Base-by-base conservation (phyloP, 2,329 filamentous ascomycete genomes). In the Claviceps digitariae region DNA sequence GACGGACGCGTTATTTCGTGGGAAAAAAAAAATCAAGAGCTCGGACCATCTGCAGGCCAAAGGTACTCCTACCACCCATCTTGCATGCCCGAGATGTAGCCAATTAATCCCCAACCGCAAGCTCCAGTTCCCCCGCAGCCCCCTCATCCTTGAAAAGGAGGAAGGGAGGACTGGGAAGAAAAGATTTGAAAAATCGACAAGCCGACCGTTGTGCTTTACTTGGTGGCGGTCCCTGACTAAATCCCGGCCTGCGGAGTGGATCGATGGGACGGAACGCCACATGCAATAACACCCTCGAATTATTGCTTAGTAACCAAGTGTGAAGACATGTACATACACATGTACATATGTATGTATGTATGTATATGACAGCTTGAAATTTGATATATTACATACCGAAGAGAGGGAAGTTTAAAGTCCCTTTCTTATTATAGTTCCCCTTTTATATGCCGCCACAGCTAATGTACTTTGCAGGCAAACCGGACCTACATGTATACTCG, bases 191-290 rank as follows among this genome's bases (percentile, higher is more conserved):
- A 38, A n/a, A 17, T 38, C 36, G 8, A 38, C 36, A 17, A 38
- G 15, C 36, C 36, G 31, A 34, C 31, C 31, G 6, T 34, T 34
- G 36, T 38, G 36, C 15, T n/a, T 17, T 38, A 6, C 34, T 38
- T 38, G 2, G 31, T 13, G 31, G 31, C 31, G 7, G 31, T 34
- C 31, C 27, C 8, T 12, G 31, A 34, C 31, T 34, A 8, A n/a
- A 4, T 29, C 27, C 31, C 12, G 15, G 29, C 25, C 45, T 48
- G 17, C 31, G 31, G 41, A 40, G 47, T 50, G 47, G 46, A 50
- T 41, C 52, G 44, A 47, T 38, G 48, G 43, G 47, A 41, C 48
- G 41, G 52, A 17, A 53, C 52, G 52, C 52, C 15, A 50, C 41
- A 50, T 27, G 23, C 13, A 45, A 45, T 45, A 45, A 17, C 41